A percentile compares a stretch with the other conserved stretches of the same genome.
These are phyloP conservation scores for Fusarium tuaranense DNA, from an alignment of 2,329 filamentous ascomycete genomes.

Conservation along the genomic window DNA sequence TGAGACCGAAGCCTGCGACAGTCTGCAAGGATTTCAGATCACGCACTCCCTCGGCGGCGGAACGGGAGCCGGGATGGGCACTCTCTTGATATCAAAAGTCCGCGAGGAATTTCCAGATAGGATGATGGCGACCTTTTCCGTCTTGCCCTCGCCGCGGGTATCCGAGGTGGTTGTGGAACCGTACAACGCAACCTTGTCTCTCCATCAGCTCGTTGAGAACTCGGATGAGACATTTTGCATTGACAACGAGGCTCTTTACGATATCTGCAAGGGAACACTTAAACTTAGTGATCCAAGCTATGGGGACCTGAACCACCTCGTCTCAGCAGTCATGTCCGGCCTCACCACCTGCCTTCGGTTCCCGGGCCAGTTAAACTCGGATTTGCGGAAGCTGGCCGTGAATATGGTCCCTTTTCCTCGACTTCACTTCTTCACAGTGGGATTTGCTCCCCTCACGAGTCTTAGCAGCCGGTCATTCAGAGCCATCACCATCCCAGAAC, in stretches of 20 bases:
- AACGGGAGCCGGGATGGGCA: conserved; percentile 99
- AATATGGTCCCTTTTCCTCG: conserved; percentile 99
- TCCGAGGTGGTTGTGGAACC: conserved; percentile 99
- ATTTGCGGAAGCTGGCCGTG: conserved; percentile 98
- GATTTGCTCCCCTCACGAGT: conserved; percentile 97
- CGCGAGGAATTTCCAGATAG: conserved; percentile 99
- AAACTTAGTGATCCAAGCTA: conserved; percentile 99
- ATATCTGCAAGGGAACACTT: conserved; percentile 99
- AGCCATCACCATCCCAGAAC: conserved; percentile 94
- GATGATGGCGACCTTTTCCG: conserved; percentile 99
- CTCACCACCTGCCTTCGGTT: conserved; percentile 98
- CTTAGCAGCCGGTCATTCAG: conserved; percentile 89
- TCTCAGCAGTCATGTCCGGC: conserved; percentile 99
- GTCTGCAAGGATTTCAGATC: conserved; percentile 99
- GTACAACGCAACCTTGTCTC: conserved; percentile 98
- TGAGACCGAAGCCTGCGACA: conserved; percentile 98
- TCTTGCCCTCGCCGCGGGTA: conserved; percentile 98
- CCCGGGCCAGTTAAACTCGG: conserved; percentile 99
- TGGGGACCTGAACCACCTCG: conserved; percentile 98
- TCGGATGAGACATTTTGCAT: conserved; percentile 99
- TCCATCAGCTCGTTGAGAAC: conserved; percentile 99
- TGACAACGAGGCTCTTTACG: conserved; percentile 99
- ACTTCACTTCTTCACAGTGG: conserved; percentile 99
- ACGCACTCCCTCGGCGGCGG: conserved; percentile 99
- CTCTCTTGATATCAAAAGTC: conserved; percentile 99